Conservation (phyloP, 805 yeast genomes). For the Candida tibetensis region DNA sequence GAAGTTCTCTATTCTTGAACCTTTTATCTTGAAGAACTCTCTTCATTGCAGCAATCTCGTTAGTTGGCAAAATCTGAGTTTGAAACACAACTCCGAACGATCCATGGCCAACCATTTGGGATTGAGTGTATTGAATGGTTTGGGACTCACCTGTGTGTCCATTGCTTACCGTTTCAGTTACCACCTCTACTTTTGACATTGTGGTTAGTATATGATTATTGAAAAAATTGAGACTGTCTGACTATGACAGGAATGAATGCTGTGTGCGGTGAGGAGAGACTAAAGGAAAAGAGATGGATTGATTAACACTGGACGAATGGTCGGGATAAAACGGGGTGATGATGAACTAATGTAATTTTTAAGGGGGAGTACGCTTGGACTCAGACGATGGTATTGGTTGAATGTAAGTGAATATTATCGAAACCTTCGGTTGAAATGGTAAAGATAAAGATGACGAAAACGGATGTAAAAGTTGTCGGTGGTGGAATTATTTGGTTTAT, state of each 20-base stretch:
- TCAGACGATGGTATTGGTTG: no score
- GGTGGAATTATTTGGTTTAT: constrained; percentile 3
- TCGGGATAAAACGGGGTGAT: no score
- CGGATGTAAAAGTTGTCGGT: neutral
- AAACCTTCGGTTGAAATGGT: neutral
- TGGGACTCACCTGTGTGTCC: constrained; percentile 65
- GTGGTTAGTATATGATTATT: constrained; percentile 25
- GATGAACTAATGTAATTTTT: no score
- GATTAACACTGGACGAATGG: neutral
- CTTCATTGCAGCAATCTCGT: constrained; percentile 86
- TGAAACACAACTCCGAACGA: constrained; percentile 99
- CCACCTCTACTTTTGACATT: constrained; percentile 44
- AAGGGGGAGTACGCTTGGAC: no score
- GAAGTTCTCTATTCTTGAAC: constrained; percentile 91
- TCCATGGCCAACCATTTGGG: constrained; percentile 95
- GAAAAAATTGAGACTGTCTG: neutral
- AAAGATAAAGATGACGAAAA: neutral
- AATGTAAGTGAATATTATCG: neutral
- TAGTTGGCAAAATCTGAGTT: constrained; percentile 69
- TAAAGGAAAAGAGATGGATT: constrained; percentile 5
- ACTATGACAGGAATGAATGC: neutral
- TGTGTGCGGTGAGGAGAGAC: neutral
- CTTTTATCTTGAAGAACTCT: constrained; percentile 94
- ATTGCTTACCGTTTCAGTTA: constrained; percentile 66
- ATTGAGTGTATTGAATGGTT: constrained; percentile 71